Conservation (phyloP, 106 monocot species). For the Acorus calamus region DNA sequence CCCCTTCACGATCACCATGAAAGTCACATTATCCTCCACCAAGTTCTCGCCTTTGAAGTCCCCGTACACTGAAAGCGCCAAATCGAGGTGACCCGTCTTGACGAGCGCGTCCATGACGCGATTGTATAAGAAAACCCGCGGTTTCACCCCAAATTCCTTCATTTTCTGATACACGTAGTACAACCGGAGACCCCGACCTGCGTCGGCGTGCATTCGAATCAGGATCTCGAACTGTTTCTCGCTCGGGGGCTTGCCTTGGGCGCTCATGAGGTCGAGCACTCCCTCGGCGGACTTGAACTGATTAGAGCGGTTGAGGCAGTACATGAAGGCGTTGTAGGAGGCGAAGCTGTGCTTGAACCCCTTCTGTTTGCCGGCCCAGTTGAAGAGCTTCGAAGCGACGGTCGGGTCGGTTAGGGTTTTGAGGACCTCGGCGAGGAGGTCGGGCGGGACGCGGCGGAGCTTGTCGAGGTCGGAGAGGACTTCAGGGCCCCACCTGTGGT, state of each 20-base stretch:
- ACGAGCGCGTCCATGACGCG: constrained; percentile 60
- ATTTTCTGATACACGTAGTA: constrained; percentile 46
- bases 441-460: constrained; percentile 73
- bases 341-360: constrained; percentile 63
- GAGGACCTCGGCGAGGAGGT: constrained; percentile 72
- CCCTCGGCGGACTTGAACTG: constrained; percentile 62
- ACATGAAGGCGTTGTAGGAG: constrained; percentile 69
- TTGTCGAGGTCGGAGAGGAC: constrained; percentile 72
- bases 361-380: constrained; percentile 70
- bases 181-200: constrained; percentile 45
- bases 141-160: constrained; percentile 38
- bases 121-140: constrained; percentile 64
- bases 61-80: constrained; percentile 46
- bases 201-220: constrained; percentile 52
- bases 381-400: constrained; percentile 62
- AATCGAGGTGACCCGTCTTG: constrained; percentile 40
- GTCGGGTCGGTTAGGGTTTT: constrained; percentile 31
- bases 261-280: constrained; percentile 67
- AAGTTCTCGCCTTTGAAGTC: constrained; percentile 47
- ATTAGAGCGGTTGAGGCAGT: constrained; percentile 35
- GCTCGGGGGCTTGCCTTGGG: constrained; percentile 49
- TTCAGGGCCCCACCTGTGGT: constrained; percentile 53
- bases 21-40: constrained; percentile 69
- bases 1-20: constrained; percentile 64
- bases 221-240: constrained; percentile 92